phyloP scores from a whole-genome alignment of 1,139 yeast genomes.

The Candida dubliniensis region DNA sequence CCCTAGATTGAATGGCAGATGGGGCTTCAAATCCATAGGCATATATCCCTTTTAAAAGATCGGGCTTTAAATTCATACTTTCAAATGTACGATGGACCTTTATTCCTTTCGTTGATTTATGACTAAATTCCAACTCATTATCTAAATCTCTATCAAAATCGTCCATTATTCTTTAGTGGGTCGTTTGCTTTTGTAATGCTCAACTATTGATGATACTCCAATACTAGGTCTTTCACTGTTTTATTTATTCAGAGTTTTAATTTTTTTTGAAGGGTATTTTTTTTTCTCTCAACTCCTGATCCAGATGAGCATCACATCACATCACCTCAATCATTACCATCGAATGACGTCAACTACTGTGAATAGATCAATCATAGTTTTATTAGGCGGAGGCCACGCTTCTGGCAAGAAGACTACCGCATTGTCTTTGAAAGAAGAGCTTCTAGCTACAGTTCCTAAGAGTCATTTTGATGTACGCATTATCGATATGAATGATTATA shows the following conservation, averaged over 20 bases:
- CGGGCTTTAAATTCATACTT: constrained; percentile 73
- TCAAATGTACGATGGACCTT: constrained; percentile 71
- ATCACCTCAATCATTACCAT: not conserved
- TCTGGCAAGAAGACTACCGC: constrained; percentile 58
- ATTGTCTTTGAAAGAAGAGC: constrained; percentile 28
- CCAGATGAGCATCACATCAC: constrained; percentile 3
- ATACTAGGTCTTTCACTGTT: not conserved
- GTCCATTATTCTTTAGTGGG: constrained; percentile 18
- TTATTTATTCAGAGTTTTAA: not conserved
- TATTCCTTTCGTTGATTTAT: constrained; percentile 55
- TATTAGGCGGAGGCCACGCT: constrained; percentile 77
- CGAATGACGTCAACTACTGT: constrained; percentile 6
- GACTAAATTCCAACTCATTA: constrained; percentile 55
- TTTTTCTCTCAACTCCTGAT: not conserved
- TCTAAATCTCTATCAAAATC: constrained; percentile 60
- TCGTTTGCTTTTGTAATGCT: not conserved
- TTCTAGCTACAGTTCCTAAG: constrained; percentile 20
- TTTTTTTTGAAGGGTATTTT: constrained; percentile 1
- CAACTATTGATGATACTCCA: not conserved
- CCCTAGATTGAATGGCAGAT: constrained; percentile 93
- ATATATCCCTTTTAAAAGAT: constrained; percentile 72
- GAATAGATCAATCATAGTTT: constrained; percentile 38
- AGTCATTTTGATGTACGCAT: constrained; percentile 30
- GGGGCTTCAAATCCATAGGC: constrained; percentile 93
- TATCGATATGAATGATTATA: constrained; percentile 41